Percentiles rank a stretch among this genome's conserved stretches.
These are phyloP conservation scores for Albophoma yamanashiensis DNA, from an alignment of 2,329 filamentous ascomycete genomes.

Conservation along the genomic window DNA sequence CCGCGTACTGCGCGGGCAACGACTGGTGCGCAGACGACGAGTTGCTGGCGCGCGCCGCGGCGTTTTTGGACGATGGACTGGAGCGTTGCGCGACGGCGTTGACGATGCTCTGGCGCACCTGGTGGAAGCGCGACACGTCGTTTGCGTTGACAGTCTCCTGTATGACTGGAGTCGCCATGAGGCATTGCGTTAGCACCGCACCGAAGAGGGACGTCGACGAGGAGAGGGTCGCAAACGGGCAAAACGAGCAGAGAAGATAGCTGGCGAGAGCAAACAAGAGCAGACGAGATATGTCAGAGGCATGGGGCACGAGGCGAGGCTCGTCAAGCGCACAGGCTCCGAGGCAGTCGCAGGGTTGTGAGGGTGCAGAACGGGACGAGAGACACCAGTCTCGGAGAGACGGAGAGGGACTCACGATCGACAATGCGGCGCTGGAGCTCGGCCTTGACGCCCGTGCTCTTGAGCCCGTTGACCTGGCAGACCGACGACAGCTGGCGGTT, in stretches of 20 bases:
- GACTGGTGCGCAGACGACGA: not conserved
- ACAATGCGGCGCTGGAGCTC: slow-evolving; percentile 71
- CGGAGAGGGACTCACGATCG: slow-evolving; percentile 50
- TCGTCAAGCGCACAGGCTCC: not conserved
- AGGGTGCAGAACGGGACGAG: not conserved
- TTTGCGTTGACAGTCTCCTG: slow-evolving; percentile 24
- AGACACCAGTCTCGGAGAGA: not conserved
- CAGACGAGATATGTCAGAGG: not conserved
- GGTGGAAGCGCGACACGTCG: slow-evolving; percentile 29
- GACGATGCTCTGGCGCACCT: slow-evolving; percentile 31
- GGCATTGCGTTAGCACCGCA: slow-evolving; percentile 1
- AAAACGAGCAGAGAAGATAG: not conserved
- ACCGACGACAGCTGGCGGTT: slow-evolving; percentile 65
- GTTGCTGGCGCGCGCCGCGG: slow-evolving; percentile 2
- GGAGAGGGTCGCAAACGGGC: not conserved
- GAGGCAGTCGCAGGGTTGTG: not conserved
- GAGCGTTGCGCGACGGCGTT: slow-evolving; percentile 20
- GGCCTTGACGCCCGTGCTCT: slow-evolving; percentile 75
- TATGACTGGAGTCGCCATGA: slow-evolving; percentile 22
- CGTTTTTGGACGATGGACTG: slow-evolving; percentile 12
- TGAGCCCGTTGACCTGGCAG: slow-evolving; percentile 62
- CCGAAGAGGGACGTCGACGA: not conserved
- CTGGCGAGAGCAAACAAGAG: too few relatives aligned
- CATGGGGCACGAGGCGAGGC: not conserved
- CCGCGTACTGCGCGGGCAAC: slow-evolving; percentile 4